phyloP scores from a whole-genome alignment of 345 rosid genomes.

The Eucalyptus tenuipes region DNA sequence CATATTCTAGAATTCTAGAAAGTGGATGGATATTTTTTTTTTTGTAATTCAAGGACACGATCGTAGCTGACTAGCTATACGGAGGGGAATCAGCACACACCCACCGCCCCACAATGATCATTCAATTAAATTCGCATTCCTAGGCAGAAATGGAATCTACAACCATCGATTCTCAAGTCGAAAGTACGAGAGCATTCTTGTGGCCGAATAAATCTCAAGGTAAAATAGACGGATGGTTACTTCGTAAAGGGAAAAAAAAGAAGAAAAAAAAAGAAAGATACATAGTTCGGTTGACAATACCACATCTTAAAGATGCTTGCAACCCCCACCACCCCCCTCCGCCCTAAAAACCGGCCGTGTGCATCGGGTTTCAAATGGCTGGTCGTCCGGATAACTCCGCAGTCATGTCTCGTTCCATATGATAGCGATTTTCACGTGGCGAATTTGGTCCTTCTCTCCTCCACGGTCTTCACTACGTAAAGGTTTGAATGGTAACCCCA shows the following conservation, averaged over 20 bases:
- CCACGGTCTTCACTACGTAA: background rate
- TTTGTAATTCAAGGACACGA: background rate
- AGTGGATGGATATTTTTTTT: background rate
- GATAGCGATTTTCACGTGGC: background rate
- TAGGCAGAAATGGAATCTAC: background rate
- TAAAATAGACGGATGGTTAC: background rate
- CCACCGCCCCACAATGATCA: background rate
- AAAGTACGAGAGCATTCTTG: background rate
- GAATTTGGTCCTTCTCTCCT: background rate
- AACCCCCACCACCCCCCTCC: background rate
- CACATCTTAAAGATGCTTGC: background rate
- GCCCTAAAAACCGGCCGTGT: background rate
- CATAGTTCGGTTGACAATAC: background rate
- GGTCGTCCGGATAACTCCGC: background rate
- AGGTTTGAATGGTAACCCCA: background rate
- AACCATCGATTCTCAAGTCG: background rate
- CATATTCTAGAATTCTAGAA: no score
- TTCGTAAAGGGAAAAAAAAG: background rate
- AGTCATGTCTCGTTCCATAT: background rate
- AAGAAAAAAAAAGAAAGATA: background rate
- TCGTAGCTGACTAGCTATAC: background rate
- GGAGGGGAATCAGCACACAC: background rate
- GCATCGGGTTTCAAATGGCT: background rate
- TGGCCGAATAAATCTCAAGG: background rate
- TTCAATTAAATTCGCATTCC: background rate